Evolutionary conservation across 2,329 filamentous ascomycete species (phyloP).

Genomic region (Sphaceloma murrayae): DNA sequence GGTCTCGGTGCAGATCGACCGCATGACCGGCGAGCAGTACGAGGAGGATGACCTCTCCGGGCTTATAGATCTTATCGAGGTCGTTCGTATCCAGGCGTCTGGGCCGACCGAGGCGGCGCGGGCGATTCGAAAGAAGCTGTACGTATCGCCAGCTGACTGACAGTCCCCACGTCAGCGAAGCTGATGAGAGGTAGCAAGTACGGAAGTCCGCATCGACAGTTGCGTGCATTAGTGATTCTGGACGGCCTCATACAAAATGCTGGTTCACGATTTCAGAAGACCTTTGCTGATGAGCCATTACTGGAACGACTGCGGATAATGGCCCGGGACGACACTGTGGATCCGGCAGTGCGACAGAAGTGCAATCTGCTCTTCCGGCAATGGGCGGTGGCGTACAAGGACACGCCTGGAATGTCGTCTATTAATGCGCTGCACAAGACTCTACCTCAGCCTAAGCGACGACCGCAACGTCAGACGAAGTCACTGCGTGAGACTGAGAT

Average conservation of each 20-base stretch:
- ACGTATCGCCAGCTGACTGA: slow-evolving; percentile 26
- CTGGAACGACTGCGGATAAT: slow-evolving; percentile 84
- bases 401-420: slow-evolving; percentile 66
- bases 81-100: slow-evolving; percentile 77
- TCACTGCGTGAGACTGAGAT: slow-evolving; percentile 71
- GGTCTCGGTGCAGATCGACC: slow-evolving; percentile 85
- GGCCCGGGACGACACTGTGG: slow-evolving; percentile 73
- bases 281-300: slow-evolving; percentile 82
- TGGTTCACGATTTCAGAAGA: slow-evolving; percentile 73
- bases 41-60: slow-evolving; percentile 86
- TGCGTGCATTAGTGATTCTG: slow-evolving; percentile 77
- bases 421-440: slow-evolving; percentile 71
- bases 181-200: too few relatives aligned
- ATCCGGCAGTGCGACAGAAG: slow-evolving; percentile 77
- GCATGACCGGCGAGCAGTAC: slow-evolving; percentile 78
- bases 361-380: slow-evolving; percentile 76
- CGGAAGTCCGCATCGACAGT: slow-evolving; percentile 83
- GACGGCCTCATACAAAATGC: slow-evolving; percentile 94
- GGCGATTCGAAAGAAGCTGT: slow-evolving; percentile 91
- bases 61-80: slow-evolving; percentile 88
- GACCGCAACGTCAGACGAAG: slow-evolving; percentile 60
- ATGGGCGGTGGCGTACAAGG: slow-evolving; percentile 77
- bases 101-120: slow-evolving; percentile 84
- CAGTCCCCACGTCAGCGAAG: too few relatives aligned
- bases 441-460: slow-evolving; percentile 55